phyloP scores from a whole-genome alignment of 2,329 filamentous ascomycete genomes.

The Harringtonia aguacate region DNA sequence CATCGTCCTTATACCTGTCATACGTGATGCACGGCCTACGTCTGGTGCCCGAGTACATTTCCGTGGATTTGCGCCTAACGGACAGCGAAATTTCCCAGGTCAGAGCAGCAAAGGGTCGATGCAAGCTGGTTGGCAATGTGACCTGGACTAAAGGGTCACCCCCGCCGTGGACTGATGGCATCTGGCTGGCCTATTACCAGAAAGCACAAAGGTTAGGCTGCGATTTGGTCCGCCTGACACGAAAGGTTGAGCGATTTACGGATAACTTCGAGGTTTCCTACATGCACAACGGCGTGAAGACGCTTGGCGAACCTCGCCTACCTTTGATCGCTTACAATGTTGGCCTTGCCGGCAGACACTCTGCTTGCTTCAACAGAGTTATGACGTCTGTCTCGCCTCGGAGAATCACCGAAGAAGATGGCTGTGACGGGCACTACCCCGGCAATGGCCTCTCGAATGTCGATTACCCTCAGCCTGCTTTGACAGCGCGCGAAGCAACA shows the following conservation, averaged over 20 bases:
- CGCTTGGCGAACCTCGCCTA: conserved; percentile 27
- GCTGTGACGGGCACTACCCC: background rate
- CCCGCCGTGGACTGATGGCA: conserved; percentile 43
- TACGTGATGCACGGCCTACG: conserved; percentile 52
- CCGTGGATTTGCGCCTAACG: conserved; percentile 49
- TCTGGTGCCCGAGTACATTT: conserved; percentile 53
- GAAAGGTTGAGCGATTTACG: conserved; percentile 45
- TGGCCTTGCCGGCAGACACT: conserved; percentile 28
- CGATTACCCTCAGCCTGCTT: no score
- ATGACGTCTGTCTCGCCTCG: conserved; percentile 48
- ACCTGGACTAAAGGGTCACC: conserved; percentile 30
- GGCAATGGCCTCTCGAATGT: no score
- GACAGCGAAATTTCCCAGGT: conserved; percentile 36
- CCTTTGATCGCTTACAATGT: conserved; percentile 37
- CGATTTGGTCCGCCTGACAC: conserved; percentile 49
- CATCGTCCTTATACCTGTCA: conserved; percentile 44
- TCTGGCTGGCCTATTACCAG: conserved; percentile 41
- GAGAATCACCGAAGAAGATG: conserved; percentile 24
- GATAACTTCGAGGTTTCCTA: conserved; percentile 35
- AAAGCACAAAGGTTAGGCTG: conserved; percentile 45
- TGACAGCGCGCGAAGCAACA: conserved; percentile 48
- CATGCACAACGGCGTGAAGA: conserved; percentile 35
- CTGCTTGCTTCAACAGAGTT: conserved; percentile 29
- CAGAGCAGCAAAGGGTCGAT: conserved; percentile 39
- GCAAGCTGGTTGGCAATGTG: conserved; percentile 50